A percentile compares a stretch with the other conserved stretches of the same genome.
Evolutionary conservation across 2,329 filamentous ascomycete genomes (phyloP).

Genomic region (Trichoderma hamatum): DNA sequence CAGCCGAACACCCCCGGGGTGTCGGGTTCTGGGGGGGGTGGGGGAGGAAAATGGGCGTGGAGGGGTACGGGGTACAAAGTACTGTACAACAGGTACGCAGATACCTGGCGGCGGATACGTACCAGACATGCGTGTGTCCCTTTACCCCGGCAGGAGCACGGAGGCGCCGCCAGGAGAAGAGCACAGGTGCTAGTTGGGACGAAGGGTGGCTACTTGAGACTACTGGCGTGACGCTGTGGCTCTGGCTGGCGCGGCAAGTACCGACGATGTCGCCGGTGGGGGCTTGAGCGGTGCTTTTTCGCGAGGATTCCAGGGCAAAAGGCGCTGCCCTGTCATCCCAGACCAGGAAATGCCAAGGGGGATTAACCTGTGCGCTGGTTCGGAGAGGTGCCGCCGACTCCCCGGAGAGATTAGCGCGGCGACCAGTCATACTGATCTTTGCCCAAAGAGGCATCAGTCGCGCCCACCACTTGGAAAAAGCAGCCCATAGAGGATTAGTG

Average conservation of each 20-base stretch:
- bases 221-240: not conserved
- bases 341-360: slow-evolving; percentile 2
- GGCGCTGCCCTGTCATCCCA: slow-evolving; percentile 14
- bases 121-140: slow-evolving; percentile 1
- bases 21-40: not conserved
- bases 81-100: slow-evolving; percentile 24
- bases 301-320: slow-evolving; percentile 24
- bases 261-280: slow-evolving; percentile 20
- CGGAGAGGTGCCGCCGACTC: slow-evolving; percentile 24
- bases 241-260: not conserved
- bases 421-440: slow-evolving; percentile 3
- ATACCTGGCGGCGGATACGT: slow-evolving; percentile 4
- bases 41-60: not conserved
- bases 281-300: not conserved
- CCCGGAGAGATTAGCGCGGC: slow-evolving; percentile 21
- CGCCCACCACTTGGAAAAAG: not conserved
- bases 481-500: not conserved
- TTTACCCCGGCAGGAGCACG: slow-evolving; percentile 21
- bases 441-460: slow-evolving; percentile 20
- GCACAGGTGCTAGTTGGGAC: not conserved
- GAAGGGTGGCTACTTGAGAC: slow-evolving; percentile 2
- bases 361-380: slow-evolving; percentile 22
- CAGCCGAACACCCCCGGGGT: slow-evolving; percentile 18
- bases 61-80: slow-evolving; percentile 1
- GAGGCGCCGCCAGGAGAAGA: slow-evolving; percentile 22